Evolutionary conservation across 208 protist genomes (phyloP).

Genomic region (Trypanosoma lewisi): DNA sequence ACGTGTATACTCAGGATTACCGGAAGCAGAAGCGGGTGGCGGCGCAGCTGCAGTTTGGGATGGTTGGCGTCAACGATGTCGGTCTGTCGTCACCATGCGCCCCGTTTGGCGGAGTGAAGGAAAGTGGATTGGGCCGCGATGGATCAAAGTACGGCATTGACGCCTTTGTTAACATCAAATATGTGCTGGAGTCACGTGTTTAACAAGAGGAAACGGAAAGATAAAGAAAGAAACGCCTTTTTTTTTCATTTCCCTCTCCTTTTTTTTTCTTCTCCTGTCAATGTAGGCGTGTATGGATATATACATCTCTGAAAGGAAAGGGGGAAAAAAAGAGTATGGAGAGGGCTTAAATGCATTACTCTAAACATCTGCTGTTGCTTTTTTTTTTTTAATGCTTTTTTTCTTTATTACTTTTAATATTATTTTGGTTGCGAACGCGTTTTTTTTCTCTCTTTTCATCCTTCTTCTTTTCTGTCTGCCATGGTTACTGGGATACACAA

Average conservation of each 20-base stretch:
- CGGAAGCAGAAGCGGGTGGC: constrained; percentile 57
- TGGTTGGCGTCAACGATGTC: constrained; percentile 84
- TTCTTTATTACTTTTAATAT: constrained; percentile 18
- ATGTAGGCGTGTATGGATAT: background rate
- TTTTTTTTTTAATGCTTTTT: background rate
- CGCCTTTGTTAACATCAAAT: constrained; percentile 83
- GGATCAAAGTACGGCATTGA: constrained; percentile 90
- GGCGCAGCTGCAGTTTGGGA: constrained; percentile 71
- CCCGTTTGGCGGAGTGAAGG: constrained; percentile 92
- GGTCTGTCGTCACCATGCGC: constrained; percentile 48
- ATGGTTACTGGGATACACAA: background rate
- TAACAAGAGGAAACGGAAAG: constrained; percentile 14
- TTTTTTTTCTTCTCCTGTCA: constrained; percentile 15
- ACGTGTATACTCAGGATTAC: constrained; percentile 80
- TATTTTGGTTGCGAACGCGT: constrained; percentile 4
- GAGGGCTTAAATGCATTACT: too few species aligned
- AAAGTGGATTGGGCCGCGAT: constrained; percentile 86
- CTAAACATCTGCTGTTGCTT: too few species aligned
- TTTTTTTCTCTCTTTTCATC: constrained; percentile 14
- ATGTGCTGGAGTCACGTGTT: constrained; percentile 64
- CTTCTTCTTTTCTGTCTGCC: constrained; percentile 8
- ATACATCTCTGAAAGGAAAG: too few species aligned
- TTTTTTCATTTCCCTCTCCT: background rate
- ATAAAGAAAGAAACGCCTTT: background rate
- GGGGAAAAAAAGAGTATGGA: too few species aligned